phyloP scores from a whole-genome alignment of 1,139 yeast genomes.

The Diutina siamensis region DNA sequence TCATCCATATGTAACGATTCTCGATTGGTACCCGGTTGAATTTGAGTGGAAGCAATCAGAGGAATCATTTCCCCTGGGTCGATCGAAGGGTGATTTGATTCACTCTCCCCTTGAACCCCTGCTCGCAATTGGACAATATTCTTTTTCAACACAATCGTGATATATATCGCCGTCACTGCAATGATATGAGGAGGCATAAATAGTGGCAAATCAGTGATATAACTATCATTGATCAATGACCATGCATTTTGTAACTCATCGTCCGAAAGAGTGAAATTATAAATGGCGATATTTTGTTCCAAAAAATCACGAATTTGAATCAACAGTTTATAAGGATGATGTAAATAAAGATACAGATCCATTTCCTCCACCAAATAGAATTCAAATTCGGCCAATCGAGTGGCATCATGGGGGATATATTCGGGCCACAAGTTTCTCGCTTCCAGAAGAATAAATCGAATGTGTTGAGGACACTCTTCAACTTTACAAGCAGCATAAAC shows the following conservation, averaged over 20 bases:
- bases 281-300: conserved; percentile 13
- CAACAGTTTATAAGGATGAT: conserved; percentile 81
- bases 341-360: conserved; percentile 67
- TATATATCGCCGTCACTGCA: conserved; percentile 71
- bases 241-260: conserved; percentile 80
- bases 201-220: conserved; percentile 75
- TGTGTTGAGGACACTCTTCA: conserved; percentile 93
- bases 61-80: not conserved
- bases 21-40: conserved; percentile 6
- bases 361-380: conserved; percentile 86
- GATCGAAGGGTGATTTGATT: not conserved
- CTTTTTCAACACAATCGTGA: conserved; percentile 51
- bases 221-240: conserved; percentile 85
- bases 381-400: conserved; percentile 93
- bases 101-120: conserved; percentile 9
- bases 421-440: conserved; percentile 94
- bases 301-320: conserved; percentile 44
- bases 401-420: conserved; percentile 81
- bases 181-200: conserved; percentile 86
- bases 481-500: conserved; percentile 85
- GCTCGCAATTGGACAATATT: conserved; percentile 17
- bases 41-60: conserved; percentile 1
- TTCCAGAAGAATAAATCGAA: conserved; percentile 69
- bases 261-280: conserved; percentile 29
- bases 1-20: conserved; percentile 28